Evolutionary conservation across 768 basidiomycete genomes (phyloP).

Genomic region (Phallus indusiatus): DNA sequence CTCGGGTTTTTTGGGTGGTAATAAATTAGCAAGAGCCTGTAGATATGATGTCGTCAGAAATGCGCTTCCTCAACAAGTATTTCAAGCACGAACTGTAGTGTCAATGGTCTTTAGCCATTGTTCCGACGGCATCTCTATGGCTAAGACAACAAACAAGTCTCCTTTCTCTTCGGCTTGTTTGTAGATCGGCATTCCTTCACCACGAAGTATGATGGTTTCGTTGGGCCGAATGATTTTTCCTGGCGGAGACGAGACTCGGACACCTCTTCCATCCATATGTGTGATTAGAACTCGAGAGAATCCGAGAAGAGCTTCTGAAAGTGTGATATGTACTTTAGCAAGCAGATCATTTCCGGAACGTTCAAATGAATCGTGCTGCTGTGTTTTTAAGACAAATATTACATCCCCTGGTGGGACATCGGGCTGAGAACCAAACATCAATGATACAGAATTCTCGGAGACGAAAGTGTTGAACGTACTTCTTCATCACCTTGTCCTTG

Average conservation of each 20-base stretch:
- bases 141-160: conserved; percentile 72
- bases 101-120: conserved; percentile 69
- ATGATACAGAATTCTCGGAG: background rate
- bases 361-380: conserved; percentile 71
- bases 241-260: conserved; percentile 64
- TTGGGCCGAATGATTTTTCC: conserved; percentile 69
- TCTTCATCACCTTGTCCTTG: conserved; percentile 89
- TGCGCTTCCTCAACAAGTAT: background rate
- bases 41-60: conserved; percentile 4
- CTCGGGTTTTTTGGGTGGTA: conserved; percentile 71
- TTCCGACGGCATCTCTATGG: conserved; percentile 80
- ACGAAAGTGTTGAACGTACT: conserved; percentile 31
- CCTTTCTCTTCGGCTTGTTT: conserved; percentile 60
- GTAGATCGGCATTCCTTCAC: conserved; percentile 83
- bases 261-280: conserved; percentile 90
- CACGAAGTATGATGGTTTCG: conserved; percentile 63
- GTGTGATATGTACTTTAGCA: conserved; percentile 71
- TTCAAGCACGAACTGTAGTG: conserved; percentile 33
- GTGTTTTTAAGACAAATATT: conserved; percentile 64
- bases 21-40: conserved; percentile 53
- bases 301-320: conserved; percentile 93
- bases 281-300: conserved; percentile 85
- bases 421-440: conserved; percentile 40
- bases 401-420: conserved; percentile 85
- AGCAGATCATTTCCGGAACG: conserved; percentile 75